phyloP scores from a whole-genome alignment of 1,139 yeast species.

The Eremothecium coryli region DNA sequence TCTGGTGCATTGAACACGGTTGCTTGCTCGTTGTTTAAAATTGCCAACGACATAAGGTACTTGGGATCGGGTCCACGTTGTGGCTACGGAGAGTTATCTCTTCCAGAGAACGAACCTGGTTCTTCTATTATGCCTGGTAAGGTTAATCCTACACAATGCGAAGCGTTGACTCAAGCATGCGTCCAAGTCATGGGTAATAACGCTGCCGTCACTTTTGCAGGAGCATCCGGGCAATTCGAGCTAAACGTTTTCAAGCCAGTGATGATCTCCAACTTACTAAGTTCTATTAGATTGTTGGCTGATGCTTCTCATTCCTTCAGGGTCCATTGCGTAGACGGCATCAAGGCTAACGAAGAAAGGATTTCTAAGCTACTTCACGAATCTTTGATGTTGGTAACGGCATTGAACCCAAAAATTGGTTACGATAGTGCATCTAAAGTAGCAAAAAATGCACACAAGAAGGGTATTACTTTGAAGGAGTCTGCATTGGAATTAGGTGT shows the following conservation, averaged over 20 bases:
- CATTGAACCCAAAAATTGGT: conserved; percentile 97
- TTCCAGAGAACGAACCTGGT: conserved; percentile 99
- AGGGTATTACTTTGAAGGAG: conserved; percentile 90
- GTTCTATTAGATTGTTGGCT: conserved; percentile 77
- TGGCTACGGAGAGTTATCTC: conserved; percentile 90
- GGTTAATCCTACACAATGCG: conserved; percentile 98
- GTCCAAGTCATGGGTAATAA: conserved; percentile 97
- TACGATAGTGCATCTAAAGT: conserved; percentile 95
- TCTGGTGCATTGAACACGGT: conserved; percentile 95
- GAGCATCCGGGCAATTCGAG: conserved; percentile 98
- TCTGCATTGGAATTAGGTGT: conserved; percentile 87
- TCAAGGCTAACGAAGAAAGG: conserved; percentile 77
- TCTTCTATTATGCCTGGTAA: conserved; percentile 99
- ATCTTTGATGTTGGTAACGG: conserved; percentile 96
- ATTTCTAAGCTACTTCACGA: conserved; percentile 82
- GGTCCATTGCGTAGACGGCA: conserved; percentile 90
- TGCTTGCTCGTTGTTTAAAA: conserved; percentile 87
- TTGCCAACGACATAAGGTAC: conserved; percentile 95
- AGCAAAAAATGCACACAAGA: conserved; percentile 97
- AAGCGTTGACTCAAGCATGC: conserved; percentile 97
- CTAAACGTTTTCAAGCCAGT: conserved; percentile 97
- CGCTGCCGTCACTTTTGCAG: conserved; percentile 89
- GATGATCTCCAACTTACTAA: conserved; percentile 79
- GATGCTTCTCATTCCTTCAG: conserved; percentile 89
- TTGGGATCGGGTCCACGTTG: conserved; percentile 99